These are phyloP conservation scores for Xylaria sp. DNA, from an alignment of 2,329 filamentous ascomycete species.

Conservation along the genomic window DNA sequence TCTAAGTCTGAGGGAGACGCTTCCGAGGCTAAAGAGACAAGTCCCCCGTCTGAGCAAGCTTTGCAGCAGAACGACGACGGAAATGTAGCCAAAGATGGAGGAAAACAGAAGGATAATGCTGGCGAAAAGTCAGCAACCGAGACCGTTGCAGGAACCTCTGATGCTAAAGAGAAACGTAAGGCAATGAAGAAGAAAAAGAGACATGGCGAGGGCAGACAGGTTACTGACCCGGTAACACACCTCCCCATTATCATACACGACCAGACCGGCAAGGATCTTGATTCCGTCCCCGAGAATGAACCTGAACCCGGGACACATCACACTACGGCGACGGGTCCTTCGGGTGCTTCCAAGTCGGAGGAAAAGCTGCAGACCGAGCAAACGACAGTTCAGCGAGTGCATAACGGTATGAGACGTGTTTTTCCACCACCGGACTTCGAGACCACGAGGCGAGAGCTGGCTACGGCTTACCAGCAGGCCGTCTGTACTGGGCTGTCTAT, in stretches of 20 bases:
- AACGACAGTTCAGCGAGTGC: conserved; percentile 51
- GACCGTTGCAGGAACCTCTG: conserved; percentile 52
- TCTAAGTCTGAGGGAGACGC: conserved; percentile 38
- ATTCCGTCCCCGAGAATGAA: conserved; percentile 53
- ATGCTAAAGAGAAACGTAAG: conserved; percentile 61
- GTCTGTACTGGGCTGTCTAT: conserved; percentile 53
- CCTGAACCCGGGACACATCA: conserved; percentile 52
- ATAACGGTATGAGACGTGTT: conserved; percentile 56
- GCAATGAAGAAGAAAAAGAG: conserved; percentile 59
- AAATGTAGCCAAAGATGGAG: conserved; percentile 8
- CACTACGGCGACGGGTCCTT: conserved; percentile 53
- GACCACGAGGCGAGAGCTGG: conserved; percentile 52
- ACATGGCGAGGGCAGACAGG: conserved; percentile 65
- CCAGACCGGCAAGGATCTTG: conserved; percentile 71
- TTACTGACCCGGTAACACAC: conserved; percentile 79
- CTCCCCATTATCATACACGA: conserved; percentile 75
- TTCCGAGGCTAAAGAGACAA: conserved; percentile 31
- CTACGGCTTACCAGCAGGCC: conserved; percentile 50
- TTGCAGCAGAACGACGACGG: conserved; percentile 15
- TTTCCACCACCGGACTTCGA: conserved; percentile 64
- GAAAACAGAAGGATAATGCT: conserved; percentile 31
- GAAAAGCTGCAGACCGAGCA: conserved; percentile 54
- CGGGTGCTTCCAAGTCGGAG: conserved; percentile 54
- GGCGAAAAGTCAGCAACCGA: conserved; percentile 51
- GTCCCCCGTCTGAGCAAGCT: conserved; percentile 29